phyloP scores from a whole-genome alignment of 139 green algal species.

The Spirogloea muscicola region DNA sequence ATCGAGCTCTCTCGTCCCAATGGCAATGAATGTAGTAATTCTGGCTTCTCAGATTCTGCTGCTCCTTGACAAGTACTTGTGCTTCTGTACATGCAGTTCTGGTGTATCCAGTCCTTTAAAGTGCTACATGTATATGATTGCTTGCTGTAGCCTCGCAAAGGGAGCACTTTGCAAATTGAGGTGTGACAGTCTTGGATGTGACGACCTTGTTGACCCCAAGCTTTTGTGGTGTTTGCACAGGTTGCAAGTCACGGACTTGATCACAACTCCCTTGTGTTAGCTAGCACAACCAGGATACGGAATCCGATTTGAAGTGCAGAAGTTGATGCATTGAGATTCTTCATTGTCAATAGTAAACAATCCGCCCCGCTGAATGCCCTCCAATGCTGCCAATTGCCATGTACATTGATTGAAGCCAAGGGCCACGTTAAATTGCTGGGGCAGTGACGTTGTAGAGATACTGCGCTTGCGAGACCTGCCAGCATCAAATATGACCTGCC shows the following conservation, averaged over 20 bases:
- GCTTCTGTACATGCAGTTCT: neutral
- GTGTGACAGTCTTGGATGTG: neutral
- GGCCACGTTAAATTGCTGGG: no score
- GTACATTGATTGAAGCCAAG: no score
- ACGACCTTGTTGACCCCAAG: neutral
- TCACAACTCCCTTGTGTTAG: conserved; percentile 27
- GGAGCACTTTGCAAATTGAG: conserved; percentile 1
- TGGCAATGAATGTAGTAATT: conserved; percentile 1
- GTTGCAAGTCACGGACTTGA: conserved; percentile 29
- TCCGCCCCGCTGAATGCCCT: no score
- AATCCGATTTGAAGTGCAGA: no score
- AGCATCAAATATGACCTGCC: no score
- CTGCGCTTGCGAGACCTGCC: no score
- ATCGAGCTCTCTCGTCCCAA: neutral
- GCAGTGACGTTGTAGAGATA: no score
- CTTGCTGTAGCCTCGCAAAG: neutral
- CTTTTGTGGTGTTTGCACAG: neutral
- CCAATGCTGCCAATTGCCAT: no score
- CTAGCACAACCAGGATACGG: no score
- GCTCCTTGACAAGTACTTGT: neutral
- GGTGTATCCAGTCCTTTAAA: conserved; percentile 16
- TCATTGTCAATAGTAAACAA: no score
- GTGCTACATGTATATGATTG: neutral
- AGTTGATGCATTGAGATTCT: no score
- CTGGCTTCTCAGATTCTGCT: neutral